A percentile compares a stretch with the other conserved stretches of the same genome.
phyloP scores from a whole-genome alignment of 192 early-diverging fungal genomes.

The Rhizophlyctis rosea region DNA sequence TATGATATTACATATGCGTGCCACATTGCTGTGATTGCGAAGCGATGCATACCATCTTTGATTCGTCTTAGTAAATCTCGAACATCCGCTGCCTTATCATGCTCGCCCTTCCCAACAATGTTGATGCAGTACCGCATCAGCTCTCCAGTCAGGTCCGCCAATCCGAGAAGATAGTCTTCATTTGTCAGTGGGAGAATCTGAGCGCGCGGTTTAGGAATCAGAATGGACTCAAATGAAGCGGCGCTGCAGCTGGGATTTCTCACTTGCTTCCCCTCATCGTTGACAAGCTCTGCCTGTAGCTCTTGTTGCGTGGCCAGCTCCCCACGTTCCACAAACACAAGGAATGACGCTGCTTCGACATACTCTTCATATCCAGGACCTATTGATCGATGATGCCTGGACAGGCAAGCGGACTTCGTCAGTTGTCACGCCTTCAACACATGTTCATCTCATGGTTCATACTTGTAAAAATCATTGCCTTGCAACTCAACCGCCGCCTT shows the following conservation, averaged over 20 bases:
- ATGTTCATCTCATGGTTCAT: not conserved
- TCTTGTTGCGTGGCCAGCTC: conserved; percentile 20
- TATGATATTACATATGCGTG: not conserved
- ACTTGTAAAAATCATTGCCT: conserved; percentile 42
- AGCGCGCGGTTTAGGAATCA: not conserved
- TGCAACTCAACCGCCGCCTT: conserved; percentile 30
- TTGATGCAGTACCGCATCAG: conserved; percentile 60
- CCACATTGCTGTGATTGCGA: too few species aligned
- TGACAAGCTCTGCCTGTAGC: conserved; percentile 24
- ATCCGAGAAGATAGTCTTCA: conserved; percentile 53
- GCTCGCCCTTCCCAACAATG: conserved; percentile 42
- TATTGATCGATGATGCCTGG: conserved; percentile 32
- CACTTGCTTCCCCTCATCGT: conserved; percentile 18
- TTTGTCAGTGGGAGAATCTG: conserved; percentile 40
- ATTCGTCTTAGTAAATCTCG: conserved; percentile 42
- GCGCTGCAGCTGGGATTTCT: not conserved
- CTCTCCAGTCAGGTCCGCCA: conserved; percentile 63
- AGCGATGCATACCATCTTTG: conserved; percentile 36
- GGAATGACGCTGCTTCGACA: conserved; percentile 45
- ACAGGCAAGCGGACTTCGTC: not conserved
- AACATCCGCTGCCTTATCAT: conserved; percentile 34
- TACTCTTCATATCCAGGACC: conserved; percentile 40
- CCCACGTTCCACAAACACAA: conserved; percentile 29
- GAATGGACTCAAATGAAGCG: not conserved
- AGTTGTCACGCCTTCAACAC: not conserved